Evolutionary conservation across 257 asterid genomes (phyloP).

Genomic region (Fraxinus pennsylvanica): DNA sequence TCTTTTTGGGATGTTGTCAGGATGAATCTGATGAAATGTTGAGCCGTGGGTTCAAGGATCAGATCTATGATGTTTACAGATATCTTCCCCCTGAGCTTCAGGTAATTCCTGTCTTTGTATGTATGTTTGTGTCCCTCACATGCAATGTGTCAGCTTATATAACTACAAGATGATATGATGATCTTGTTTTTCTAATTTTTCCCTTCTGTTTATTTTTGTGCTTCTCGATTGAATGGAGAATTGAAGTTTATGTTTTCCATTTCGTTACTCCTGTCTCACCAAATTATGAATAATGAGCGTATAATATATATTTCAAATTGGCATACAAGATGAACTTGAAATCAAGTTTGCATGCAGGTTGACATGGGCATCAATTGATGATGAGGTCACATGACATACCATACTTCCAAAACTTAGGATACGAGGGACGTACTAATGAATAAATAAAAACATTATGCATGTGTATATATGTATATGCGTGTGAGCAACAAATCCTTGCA

Average conservation of each 20-base stretch:
- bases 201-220: not conserved
- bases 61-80: conserved; percentile 95
- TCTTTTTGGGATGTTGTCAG: conserved; percentile 36
- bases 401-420: not conserved
- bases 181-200: not conserved
- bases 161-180: not conserved
- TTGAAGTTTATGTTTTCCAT: not conserved
- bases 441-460: not conserved
- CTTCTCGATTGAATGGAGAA: not conserved
- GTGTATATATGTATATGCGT: no score
- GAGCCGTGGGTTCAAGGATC: conserved; percentile 98
- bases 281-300: not conserved
- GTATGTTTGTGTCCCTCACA: not conserved
- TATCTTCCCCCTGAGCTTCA: conserved; percentile 99
- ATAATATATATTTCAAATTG: not conserved
- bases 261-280: not conserved
- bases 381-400: not conserved
- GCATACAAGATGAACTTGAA: not conserved
- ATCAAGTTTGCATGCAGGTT: not conserved
- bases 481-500: not conserved
- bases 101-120: conserved; percentile 34
- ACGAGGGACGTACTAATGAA: not conserved
- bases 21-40: conserved; percentile 99
- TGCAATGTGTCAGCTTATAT: not conserved
- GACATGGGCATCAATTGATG: not conserved